phyloP scores from a whole-genome alignment of 148 eudicot species.

The Camellia granthamiana region DNA sequence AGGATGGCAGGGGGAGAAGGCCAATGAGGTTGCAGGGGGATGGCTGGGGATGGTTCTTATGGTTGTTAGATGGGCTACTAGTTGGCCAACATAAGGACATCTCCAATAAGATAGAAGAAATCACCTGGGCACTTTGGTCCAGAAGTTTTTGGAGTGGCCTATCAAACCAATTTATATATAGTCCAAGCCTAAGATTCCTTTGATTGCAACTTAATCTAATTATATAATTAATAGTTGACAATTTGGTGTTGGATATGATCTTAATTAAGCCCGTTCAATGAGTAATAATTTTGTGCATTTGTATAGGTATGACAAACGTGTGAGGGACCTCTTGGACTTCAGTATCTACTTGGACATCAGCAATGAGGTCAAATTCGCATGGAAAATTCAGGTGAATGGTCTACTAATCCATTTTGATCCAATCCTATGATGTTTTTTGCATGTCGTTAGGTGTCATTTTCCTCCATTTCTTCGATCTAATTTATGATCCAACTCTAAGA shows the following conservation, averaged over 20 bases:
- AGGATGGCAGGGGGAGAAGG: too few species aligned
- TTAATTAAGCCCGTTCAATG: background rate
- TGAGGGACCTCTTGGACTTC: constrained; percentile 92
- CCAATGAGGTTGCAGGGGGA: too few species aligned
- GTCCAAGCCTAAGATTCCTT: background rate
- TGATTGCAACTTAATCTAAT: background rate
- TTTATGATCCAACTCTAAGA: background rate
- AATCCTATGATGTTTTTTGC: background rate
- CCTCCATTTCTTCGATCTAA: too few species aligned
- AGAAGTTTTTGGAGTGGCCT: background rate
- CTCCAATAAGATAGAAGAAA: background rate
- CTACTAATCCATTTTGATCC: background rate
- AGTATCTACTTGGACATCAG: constrained; percentile 96
- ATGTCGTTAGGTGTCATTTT: background rate
- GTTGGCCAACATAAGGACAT: background rate
- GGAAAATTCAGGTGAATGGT: constrained; percentile 85
- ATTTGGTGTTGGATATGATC: background rate
- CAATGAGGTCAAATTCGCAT: constrained; percentile 91
- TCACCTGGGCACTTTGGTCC: background rate
- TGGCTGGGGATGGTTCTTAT: too few species aligned
- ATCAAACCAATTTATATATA: background rate
- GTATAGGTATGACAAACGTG: constrained; percentile 75
- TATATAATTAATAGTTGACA: background rate
- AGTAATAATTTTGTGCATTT: background rate
- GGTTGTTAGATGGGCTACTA: too few species aligned